phyloP scores from a whole-genome alignment of 495 filamentous ascomycete species.

The Aspergillus diversus region DNA sequence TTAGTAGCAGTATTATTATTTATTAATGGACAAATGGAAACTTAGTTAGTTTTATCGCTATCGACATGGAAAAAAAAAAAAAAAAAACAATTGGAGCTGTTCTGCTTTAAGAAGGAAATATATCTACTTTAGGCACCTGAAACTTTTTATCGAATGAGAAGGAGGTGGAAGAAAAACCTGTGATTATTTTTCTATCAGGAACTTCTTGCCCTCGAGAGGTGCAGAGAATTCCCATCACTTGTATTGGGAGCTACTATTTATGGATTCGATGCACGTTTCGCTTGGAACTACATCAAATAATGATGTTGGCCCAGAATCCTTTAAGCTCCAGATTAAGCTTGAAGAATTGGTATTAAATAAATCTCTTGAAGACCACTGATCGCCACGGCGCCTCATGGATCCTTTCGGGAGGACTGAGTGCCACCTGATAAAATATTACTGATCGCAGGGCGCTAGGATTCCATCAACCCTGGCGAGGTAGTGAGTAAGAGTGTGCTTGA shows the following conservation, averaged over 20 bases:
- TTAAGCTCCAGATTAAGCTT: neutral
- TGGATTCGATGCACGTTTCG: too few relatives aligned
- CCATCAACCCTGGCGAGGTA: neutral
- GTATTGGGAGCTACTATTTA: neutral
- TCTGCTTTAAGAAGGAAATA: too few relatives aligned
- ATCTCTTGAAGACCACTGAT: neutral
- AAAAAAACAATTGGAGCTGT: too few relatives aligned
- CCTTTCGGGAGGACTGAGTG: neutral
- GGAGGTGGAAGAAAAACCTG: too few relatives aligned
- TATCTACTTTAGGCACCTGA: too few relatives aligned
- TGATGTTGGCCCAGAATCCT: neutral
- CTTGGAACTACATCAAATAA: neutral
- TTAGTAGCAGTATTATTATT: conserved; percentile 2
- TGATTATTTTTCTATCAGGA: too few relatives aligned
- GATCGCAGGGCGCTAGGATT: neutral
- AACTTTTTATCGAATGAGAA: too few relatives aligned
- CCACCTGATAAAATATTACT: neutral
- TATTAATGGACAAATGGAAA: neutral
- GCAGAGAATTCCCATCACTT: too few relatives aligned
- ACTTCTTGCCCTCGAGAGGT: too few relatives aligned
- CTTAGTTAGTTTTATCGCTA: too few relatives aligned
- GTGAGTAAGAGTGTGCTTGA: too few relatives aligned
- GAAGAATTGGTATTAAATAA: neutral
- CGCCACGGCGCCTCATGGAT: neutral
- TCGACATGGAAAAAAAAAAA: too few relatives aligned